Conservation (phyloP, 768 basidiomycete genomes). For the Infundibulicybe gibba region DNA sequence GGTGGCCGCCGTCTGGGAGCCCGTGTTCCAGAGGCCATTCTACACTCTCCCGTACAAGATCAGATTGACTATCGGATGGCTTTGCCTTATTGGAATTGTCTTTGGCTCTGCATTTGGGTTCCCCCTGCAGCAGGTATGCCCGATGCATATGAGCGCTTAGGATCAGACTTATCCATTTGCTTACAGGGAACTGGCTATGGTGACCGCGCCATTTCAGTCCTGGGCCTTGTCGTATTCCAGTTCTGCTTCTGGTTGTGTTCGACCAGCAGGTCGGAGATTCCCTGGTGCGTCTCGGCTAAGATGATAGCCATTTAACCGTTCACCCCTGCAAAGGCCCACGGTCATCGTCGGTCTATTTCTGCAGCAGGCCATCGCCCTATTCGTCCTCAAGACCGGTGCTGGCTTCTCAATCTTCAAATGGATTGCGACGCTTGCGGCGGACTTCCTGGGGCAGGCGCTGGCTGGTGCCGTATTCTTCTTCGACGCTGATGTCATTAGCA, state of each 20-base stretch:
- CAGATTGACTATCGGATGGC: slow-evolving; percentile 71
- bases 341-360: slow-evolving; percentile 84
- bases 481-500: slow-evolving; percentile 54
- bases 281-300: slow-evolving; percentile 49
- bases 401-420: slow-evolving; percentile 84
- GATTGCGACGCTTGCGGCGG: slow-evolving; percentile 76
- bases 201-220: slow-evolving; percentile 78
- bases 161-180: slow-evolving; percentile 1
- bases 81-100: slow-evolving; percentile 70
- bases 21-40: slow-evolving; percentile 64
- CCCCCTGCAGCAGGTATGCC: slow-evolving; percentile 32
- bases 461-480: slow-evolving; percentile 85
- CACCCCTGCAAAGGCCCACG: slow-evolving; percentile 54
- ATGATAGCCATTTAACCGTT: slow-evolving; percentile 1
- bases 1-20: slow-evolving; percentile 66
- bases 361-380: slow-evolving; percentile 87
- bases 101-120: slow-evolving; percentile 90
- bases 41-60: slow-evolving; percentile 46
- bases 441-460: slow-evolving; percentile 68
- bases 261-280: slow-evolving; percentile 55
- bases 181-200: slow-evolving; percentile 55
- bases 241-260: slow-evolving; percentile 69
- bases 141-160: slow-evolving; percentile 31
- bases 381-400: slow-evolving; percentile 82
- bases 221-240: slow-evolving; percentile 81